Evolutionary conservation across 202 grass and related monocot species (phyloP).

Genomic region (Bolboschoenoplectus hybrid): DNA sequence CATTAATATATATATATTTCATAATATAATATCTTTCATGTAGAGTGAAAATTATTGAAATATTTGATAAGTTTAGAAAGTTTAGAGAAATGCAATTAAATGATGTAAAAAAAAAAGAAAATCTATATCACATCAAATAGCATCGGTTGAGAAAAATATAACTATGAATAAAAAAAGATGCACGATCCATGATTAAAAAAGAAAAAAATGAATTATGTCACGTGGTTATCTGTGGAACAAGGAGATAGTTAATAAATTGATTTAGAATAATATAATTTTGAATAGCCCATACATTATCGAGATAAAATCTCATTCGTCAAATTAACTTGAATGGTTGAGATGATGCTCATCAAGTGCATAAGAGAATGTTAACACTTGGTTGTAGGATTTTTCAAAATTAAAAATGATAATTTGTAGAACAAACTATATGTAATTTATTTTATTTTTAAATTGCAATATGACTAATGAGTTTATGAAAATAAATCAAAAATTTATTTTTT

Average conservation of each 20-base stretch:
- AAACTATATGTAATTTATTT: background rate
- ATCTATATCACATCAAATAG: background rate
- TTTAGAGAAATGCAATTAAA: background rate
- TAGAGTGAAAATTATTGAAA: background rate
- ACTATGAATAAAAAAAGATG: background rate
- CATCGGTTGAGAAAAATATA: background rate
- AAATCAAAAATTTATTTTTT: background rate
- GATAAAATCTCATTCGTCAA: too few relatives aligned
- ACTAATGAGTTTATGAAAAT: background rate
- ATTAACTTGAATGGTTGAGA: too few relatives aligned
- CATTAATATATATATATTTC: background rate
- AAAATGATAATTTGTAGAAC: background rate
- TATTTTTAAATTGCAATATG: background rate
- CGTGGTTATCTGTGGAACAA: too few relatives aligned
- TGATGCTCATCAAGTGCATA: too few relatives aligned
- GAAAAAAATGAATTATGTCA: background rate
- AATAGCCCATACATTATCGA: too few relatives aligned
- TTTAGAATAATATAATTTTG: too few relatives aligned
- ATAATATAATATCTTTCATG: background rate
- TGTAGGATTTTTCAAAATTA: background rate
- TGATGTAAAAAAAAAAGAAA: background rate
- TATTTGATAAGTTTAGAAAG: background rate
- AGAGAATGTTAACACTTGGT: too few relatives aligned
- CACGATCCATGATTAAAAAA: background rate
- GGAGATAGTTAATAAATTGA: too few relatives aligned